Conservation (phyloP, 2,329 filamentous ascomycete genomes). For the Epichloe gansuensis region DNA sequence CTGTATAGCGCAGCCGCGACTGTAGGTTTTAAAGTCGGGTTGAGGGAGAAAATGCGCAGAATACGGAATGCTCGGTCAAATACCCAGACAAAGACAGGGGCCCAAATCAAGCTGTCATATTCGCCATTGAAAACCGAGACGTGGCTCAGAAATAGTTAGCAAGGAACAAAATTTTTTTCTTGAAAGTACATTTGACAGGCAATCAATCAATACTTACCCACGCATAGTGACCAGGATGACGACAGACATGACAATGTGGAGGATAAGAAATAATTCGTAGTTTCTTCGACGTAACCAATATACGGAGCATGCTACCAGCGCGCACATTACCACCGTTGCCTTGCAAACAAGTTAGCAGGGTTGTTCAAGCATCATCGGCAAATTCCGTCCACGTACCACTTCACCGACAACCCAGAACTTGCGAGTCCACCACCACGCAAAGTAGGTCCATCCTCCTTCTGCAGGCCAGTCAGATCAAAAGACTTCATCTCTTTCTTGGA, state of each 20-base stretch:
- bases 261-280: slow-evolving; percentile 39
- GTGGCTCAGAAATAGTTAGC: slow-evolving; percentile 22
- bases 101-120: slow-evolving; percentile 38
- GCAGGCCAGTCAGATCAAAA: neutral
- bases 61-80: slow-evolving; percentile 35
- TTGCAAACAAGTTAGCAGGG: slow-evolving; percentile 13
- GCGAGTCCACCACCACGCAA: slow-evolving; percentile 24
- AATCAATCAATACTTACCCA: slow-evolving; percentile 25
- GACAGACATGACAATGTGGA: slow-evolving; percentile 40
- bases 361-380: neutral
- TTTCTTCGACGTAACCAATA: slow-evolving; percentile 37
- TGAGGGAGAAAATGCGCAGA: slow-evolving; percentile 29
- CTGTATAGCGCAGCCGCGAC: slow-evolving; percentile 24
- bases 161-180: neutral
- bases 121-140: slow-evolving; percentile 38
- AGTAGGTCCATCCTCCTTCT: slow-evolving; percentile 28
- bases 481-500: neutral
- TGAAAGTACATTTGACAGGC: neutral
- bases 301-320: slow-evolving; percentile 33
- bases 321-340: slow-evolving; percentile 33
- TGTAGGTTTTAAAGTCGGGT: slow-evolving; percentile 24
- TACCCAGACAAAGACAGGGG: slow-evolving; percentile 35
- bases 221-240: slow-evolving; percentile 38
- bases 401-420: slow-evolving; percentile 40
- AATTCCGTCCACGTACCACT: slow-evolving; percentile 19